phyloP scores from a whole-genome alignment of 129 eudicot species.

The Saposhnikovia divaricata region DNA sequence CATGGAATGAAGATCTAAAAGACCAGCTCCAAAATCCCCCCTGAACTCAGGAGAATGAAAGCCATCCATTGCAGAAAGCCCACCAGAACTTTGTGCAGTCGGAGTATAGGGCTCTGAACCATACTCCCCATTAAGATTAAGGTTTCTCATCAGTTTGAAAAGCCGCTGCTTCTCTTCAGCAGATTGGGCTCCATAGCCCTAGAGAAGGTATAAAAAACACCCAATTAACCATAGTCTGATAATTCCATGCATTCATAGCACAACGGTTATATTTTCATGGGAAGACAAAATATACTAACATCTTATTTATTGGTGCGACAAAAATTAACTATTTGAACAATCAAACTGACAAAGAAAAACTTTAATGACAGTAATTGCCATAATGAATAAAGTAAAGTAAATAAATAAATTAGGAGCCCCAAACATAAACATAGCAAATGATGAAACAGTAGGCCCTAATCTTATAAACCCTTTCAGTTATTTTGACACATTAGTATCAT shows the following conservation, averaged over 20 bases:
- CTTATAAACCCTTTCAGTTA: not conserved
- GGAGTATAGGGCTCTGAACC: conserved; percentile 87
- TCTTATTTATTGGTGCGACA: not conserved
- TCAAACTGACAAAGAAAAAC: not conserved
- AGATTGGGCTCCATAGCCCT: conserved; percentile 99
- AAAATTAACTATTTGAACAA: not conserved
- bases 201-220: conserved; percentile 9
- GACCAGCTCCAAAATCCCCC: conserved; percentile 99
- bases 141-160: conserved; percentile 83
- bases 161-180: conserved; percentile 96
- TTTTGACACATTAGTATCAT: not conserved
- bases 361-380: not conserved
- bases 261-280: not conserved
- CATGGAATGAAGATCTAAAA: conserved; percentile 95
- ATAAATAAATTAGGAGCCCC: not conserved
- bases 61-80: conserved; percentile 51
- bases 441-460: not conserved
- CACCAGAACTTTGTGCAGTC: conserved; percentile 62
- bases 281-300: not conserved
- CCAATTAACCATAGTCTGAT: conserved; percentile 15
- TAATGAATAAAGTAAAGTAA: not conserved
- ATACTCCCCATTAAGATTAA: conserved; percentile 79
- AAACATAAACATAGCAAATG: not conserved
- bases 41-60: conserved; percentile 74
- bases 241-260: too few species aligned